Base-by-base conservation (phyloP, 2,329 filamentous ascomycete genomes). In the Podosphaera xanthii region DNA sequence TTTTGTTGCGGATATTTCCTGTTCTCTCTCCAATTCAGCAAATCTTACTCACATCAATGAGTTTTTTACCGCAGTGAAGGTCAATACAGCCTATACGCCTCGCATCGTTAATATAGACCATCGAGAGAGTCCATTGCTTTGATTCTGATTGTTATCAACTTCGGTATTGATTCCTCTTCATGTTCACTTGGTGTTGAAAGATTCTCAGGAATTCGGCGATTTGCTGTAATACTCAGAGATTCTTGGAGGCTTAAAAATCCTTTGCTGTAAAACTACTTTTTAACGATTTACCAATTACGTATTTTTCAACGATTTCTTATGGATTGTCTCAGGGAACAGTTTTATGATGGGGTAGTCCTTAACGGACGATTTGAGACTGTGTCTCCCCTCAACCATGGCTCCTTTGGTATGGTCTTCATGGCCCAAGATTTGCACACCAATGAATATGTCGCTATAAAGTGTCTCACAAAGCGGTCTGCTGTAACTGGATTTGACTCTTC, bases 391-490 rank as follows among this genome's bases (percentile, higher is more conserved):
- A 98, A 98, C 71, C 89, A 96, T 78, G 92, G 92, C 66, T 97
- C 92, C 59, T 98, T 97, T 69, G 92, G 92, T 70, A 94, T 97
- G 87, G 92, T 98, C 67, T 96, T 96, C 73, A 83, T 89, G 73
- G 92, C 91, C 61, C 84, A 79, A 70, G 89, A 98, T 71, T 76
- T 83, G 64, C 70, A 77, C 63, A 94, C 86, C 61, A 80, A 83
- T 65, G 77, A 92, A 61, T 79, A 81, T 61, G 92, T 98, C 65
- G 92, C 92, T 62, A 86, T 98, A 78, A 98, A 98, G 75, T 96
- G 91, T 72, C 75, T 97, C 71, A 89, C 88, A 69, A 98, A 97
- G 77, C 79, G 80, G 66, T 76, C 79, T 8, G 81, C 84, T 54
- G 75, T 77, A 61, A 81, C 81, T 42, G 65, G 65, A 42, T 65